Conservation (phyloP, 164 flowering plant species). For the Umbilicus rupestris region DNA sequence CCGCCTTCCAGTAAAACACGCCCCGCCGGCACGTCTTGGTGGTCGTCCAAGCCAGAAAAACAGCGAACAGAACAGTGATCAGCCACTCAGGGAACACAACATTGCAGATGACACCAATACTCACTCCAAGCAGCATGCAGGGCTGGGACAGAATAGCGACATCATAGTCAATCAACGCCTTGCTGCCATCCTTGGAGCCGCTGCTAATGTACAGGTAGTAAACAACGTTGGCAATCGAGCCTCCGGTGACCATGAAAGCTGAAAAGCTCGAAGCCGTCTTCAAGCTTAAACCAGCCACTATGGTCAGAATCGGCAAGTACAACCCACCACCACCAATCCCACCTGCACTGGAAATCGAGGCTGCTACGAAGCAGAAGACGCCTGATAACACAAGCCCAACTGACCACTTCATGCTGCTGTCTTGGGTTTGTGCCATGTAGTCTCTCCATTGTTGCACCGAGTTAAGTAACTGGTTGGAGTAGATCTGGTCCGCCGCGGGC, state of each 20-base stretch:
- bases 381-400: constrained; percentile 23
- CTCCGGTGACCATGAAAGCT: constrained; percentile 74
- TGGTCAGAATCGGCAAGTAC: constrained; percentile 46
- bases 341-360: constrained; percentile 64
- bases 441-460: constrained; percentile 17
- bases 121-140: constrained; percentile 61
- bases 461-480: constrained; percentile 11
- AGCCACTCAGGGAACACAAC: constrained; percentile 59
- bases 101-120: constrained; percentile 64
- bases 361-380: constrained; percentile 39
- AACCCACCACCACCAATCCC: constrained; percentile 78
- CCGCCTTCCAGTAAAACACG: constrained; percentile 36
- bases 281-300: constrained; percentile 56
- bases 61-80: constrained; percentile 38
- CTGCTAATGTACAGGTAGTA: constrained; percentile 19
- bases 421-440: constrained; percentile 3
- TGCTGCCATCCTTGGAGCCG: constrained; percentile 20
- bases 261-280: constrained; percentile 53
- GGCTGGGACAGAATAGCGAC: constrained; percentile 58
- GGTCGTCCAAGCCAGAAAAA: constrained; percentile 55
- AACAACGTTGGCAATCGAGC: constrained; percentile 47
- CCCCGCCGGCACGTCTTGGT: constrained; percentile 46
- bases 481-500: constrained; percentile 9
- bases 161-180: constrained; percentile 44
- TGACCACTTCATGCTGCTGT: constrained; percentile 12